Conservation (phyloP, 176 grass and related monocot genomes). For the Saccharum spontaneum region DNA sequence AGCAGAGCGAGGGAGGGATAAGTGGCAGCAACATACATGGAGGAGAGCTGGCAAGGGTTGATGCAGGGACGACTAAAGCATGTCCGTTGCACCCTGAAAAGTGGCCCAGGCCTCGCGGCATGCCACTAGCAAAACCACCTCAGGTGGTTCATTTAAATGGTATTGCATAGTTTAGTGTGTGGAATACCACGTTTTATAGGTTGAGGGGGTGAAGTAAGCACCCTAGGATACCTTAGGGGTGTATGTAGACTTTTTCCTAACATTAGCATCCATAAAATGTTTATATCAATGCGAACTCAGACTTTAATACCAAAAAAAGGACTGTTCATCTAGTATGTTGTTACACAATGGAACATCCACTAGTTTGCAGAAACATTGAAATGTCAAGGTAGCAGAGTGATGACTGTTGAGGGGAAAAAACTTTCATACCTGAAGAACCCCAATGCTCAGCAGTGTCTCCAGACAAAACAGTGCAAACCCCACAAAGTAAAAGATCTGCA, state of each 20-base stretch:
- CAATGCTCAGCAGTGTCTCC: slow-evolving; percentile 86
- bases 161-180: neutral
- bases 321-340: neutral
- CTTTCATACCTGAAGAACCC: slow-evolving; percentile 78
- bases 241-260: neutral
- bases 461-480: slow-evolving; percentile 91
- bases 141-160: neutral
- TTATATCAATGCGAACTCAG: neutral
- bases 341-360: neutral
- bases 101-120: neutral
- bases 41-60: neutral
- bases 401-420: neutral
- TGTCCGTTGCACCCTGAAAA: neutral
- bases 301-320: neutral
- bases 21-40: neutral
- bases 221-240: neutral
- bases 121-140: neutral
- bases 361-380: neutral
- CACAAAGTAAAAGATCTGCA: slow-evolving; percentile 86
- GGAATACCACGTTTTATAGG: neutral
- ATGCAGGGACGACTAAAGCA: neutral
- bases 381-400: neutral
- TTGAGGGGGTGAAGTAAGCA: neutral
- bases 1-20: neutral
- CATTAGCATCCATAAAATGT: neutral